These are phyloP conservation scores for Eucalyptus camaldulensis DNA, from an alignment of 345 rosid genomes.

Conservation along the genomic window DNA sequence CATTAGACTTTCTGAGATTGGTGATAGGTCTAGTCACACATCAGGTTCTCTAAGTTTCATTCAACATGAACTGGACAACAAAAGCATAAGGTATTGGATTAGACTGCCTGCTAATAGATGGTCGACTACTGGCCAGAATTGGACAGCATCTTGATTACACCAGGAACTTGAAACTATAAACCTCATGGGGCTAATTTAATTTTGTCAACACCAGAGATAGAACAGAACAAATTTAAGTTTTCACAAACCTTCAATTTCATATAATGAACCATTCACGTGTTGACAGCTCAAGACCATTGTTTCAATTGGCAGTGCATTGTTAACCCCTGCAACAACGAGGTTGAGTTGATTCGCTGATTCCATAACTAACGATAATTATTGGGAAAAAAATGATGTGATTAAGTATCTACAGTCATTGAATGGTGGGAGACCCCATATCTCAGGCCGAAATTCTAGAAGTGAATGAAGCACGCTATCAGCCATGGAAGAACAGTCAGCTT, in stretches of 20 bases:
- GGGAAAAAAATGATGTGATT: background rate
- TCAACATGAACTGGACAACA: background rate
- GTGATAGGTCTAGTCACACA: background rate
- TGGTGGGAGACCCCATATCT: slow-evolving; percentile 28
- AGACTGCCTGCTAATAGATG: background rate
- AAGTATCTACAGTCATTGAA: slow-evolving; percentile 20
- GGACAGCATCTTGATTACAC: background rate
- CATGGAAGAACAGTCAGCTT: slow-evolving; percentile 19
- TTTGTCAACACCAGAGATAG: background rate
- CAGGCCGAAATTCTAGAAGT: slow-evolving; percentile 26
- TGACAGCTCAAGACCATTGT: slow-evolving; percentile 5
- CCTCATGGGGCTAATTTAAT: background rate
- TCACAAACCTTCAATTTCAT: slow-evolving; percentile 9
- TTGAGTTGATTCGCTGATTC: background rate
- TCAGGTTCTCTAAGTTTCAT: background rate
- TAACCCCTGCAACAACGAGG: slow-evolving; percentile 3
- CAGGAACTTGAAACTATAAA: background rate
- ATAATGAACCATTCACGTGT: slow-evolving; percentile 1
- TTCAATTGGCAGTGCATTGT: slow-evolving; percentile 14
- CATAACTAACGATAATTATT: background rate
- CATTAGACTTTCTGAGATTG: background rate
- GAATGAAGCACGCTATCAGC: slow-evolving; percentile 21
- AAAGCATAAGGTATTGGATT: background rate
- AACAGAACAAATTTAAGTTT: background rate
- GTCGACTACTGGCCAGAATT: background rate